These are phyloP conservation scores for Karstenula rhodostoma DNA, from an alignment of 2,329 filamentous ascomycete genomes.

Conservation along the genomic window DNA sequence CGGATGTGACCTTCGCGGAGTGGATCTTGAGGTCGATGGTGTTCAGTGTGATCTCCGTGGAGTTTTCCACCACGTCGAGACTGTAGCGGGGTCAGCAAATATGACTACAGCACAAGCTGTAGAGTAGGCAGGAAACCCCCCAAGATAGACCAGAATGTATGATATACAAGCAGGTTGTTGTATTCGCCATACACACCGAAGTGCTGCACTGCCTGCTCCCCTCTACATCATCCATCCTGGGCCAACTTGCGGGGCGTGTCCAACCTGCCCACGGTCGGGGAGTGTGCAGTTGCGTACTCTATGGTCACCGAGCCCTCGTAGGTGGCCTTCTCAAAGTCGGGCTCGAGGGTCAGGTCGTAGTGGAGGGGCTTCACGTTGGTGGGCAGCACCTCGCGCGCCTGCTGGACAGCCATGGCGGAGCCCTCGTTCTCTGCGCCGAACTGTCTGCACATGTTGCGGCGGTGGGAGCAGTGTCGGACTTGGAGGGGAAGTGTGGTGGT, in stretches of 20 bases:
- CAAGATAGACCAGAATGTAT: not conserved
- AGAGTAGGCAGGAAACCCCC: not conserved
- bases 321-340: constrained; percentile 85
- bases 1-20: constrained; percentile 71
- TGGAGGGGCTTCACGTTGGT: constrained; percentile 91
- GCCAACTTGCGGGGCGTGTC: not conserved
- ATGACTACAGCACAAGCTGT: not conserved
- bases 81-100: constrained; percentile 48
- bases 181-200: not conserved
- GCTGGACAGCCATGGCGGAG: constrained; percentile 66
- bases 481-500: constrained; percentile 25
- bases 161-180: not conserved
- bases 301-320: constrained; percentile 87
- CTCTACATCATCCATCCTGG: not conserved
- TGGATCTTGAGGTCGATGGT: constrained; percentile 86
- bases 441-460: constrained; percentile 76
- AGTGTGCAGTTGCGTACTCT: constrained; percentile 62
- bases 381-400: constrained; percentile 84
- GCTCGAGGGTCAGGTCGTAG: constrained; percentile 91
- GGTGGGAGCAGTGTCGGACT: constrained; percentile 74
- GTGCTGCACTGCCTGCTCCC: not conserved
- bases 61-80: constrained; percentile 84
- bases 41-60: constrained; percentile 86
- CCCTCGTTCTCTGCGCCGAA: constrained; percentile 63
- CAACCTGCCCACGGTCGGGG: not conserved